phyloP scores from a whole-genome alignment of 2,329 filamentous ascomycete genomes.

The Fusarium tupiense region DNA sequence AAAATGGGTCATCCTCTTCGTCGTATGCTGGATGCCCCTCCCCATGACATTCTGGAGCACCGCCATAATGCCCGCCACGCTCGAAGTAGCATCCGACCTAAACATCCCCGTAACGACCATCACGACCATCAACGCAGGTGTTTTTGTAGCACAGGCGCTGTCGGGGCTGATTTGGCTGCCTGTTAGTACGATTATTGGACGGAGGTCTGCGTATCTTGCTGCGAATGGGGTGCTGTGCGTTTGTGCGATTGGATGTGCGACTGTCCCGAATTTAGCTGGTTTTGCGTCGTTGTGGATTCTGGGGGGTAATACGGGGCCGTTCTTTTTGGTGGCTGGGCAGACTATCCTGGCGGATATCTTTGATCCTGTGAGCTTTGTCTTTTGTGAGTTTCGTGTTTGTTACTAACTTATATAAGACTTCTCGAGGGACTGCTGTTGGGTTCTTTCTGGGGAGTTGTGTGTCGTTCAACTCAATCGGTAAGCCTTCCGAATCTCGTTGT shows the following conservation, averaged over 20 bases:
- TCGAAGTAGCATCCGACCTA: conserved; percentile 32
- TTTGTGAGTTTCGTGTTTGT: too few species aligned
- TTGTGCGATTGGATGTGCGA: conserved; percentile 37
- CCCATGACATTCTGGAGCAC: conserved; percentile 45
- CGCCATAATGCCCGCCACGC: conserved; percentile 38
- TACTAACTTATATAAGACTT: neutral
- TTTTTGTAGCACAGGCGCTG: conserved; percentile 39
- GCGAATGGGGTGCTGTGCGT: conserved; percentile 35
- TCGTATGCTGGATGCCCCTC: conserved; percentile 43
- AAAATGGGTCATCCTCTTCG: conserved; percentile 44
- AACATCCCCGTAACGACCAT: conserved; percentile 23
- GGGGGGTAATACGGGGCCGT: conserved; percentile 40
- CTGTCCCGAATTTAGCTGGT: conserved; percentile 34
- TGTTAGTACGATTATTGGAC: conserved; percentile 39
- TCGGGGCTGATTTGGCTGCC: conserved; percentile 41
- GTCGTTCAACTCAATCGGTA: conserved; percentile 40
- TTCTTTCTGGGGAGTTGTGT: conserved; percentile 42
- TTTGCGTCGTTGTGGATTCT: conserved; percentile 38
- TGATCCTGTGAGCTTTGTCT: conserved; percentile 25
- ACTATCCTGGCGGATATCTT: conserved; percentile 43
- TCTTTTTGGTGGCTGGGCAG: conserved; percentile 41
- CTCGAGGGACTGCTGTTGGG: conserved; percentile 40
- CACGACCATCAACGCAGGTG: conserved; percentile 38
- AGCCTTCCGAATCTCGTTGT: neutral
- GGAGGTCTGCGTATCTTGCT: conserved; percentile 39